Percentiles rank a stretch among this genome's conserved stretches.
Conservation (phyloP, 208 protist species). For the Leishmania lainsoni region DNA sequence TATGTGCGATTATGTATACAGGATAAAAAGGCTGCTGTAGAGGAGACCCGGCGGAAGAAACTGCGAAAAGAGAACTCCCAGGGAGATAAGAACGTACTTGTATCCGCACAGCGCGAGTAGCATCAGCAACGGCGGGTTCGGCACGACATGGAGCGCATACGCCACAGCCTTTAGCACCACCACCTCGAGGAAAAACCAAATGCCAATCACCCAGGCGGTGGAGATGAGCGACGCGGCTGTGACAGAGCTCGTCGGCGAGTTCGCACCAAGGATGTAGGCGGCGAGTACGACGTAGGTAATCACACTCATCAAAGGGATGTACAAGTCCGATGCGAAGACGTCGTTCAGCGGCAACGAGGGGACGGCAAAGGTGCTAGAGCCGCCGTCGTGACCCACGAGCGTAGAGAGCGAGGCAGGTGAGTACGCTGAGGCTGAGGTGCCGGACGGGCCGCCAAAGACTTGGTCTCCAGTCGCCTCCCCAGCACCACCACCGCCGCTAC, state of each 20-base stretch:
- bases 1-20: constrained; percentile 55
- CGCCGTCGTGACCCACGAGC: constrained; percentile 3
- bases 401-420: not conserved
- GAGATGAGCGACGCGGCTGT: constrained; percentile 62
- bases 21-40: constrained; percentile 32
- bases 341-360: constrained; percentile 53
- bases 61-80: constrained; percentile 50
- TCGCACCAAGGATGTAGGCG: constrained; percentile 57
- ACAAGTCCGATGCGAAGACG: constrained; percentile 70
- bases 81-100: constrained; percentile 77
- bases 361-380: constrained; percentile 6
- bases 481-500: constrained; percentile 1
- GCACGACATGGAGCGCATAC: constrained; percentile 52
- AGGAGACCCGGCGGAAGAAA: constrained; percentile 25
- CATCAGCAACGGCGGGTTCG: constrained; percentile 45
- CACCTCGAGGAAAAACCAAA: constrained; percentile 63
- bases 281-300: constrained; percentile 82
- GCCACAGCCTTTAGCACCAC: constrained; percentile 42
- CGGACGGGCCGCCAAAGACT: constrained; percentile 23
- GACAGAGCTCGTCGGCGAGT: constrained; percentile 37
- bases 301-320: constrained; percentile 84
- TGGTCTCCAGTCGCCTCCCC: constrained; percentile 21
- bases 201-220: constrained; percentile 48
- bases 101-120: constrained; percentile 68
- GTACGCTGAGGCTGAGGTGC: constrained; percentile 12